Percentiles rank a stretch among this genome's conserved stretches.
These are phyloP conservation scores for Vaccinium corymbosum DNA, from an alignment of 148 eudicot species.

Conservation along the genomic window DNA sequence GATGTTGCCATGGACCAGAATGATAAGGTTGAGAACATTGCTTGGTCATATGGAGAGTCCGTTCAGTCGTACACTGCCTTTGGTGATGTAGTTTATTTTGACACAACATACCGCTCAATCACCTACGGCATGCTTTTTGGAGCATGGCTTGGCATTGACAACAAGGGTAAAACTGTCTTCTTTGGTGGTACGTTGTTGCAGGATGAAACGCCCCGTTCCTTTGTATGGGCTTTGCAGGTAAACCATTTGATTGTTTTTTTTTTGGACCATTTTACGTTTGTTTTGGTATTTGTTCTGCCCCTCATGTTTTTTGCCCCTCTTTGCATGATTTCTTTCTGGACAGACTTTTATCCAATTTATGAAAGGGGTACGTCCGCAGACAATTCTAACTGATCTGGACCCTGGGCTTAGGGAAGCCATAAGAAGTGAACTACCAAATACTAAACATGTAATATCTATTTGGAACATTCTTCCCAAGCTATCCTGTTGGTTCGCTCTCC, in stretches of 20 bases:
- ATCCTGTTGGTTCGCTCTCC: constrained; percentile 35
- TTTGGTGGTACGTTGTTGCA: constrained; percentile 35
- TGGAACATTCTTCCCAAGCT: constrained; percentile 39
- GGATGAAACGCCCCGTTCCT: constrained; percentile 30
- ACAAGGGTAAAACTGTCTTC: constrained; percentile 31
- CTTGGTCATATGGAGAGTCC: constrained; percentile 33
- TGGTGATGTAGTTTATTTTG: constrained; percentile 41
- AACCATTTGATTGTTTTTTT: background rate
- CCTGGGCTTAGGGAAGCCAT: constrained; percentile 34
- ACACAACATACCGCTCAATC: constrained; percentile 27
- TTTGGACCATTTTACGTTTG: background rate
- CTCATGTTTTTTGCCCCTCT: background rate
- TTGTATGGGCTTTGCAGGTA: constrained; percentile 37
- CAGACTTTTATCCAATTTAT: constrained; percentile 36
- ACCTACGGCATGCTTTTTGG: constrained; percentile 32
- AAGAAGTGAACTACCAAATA: constrained; percentile 29
- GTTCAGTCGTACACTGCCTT: constrained; percentile 26
- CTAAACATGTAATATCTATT: constrained; percentile 32
- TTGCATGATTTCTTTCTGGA: background rate
- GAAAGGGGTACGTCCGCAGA: constrained; percentile 31
- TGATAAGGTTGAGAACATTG: constrained; percentile 33
- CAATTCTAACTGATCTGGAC: constrained; percentile 38
- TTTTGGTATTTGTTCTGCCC: background rate
- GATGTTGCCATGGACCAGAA: constrained; percentile 30
- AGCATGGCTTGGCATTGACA: constrained; percentile 36